Evolutionary conservation across 2,329 filamentous ascomycete genomes (phyloP), one percentile per base, ranked within the genome.

Genomic region (Didymella keratinophila): DNA sequence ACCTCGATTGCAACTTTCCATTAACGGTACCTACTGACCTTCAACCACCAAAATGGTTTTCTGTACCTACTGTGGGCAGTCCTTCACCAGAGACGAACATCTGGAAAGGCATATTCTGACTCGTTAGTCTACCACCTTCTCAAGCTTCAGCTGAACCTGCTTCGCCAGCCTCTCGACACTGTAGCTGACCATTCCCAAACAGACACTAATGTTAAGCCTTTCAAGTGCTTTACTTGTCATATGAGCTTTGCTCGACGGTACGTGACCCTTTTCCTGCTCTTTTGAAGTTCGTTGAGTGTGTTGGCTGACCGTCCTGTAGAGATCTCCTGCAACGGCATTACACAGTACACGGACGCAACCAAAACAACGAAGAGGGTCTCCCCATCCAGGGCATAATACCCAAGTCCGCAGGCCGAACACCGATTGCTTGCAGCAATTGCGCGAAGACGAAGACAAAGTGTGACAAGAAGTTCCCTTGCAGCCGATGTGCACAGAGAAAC

Each of bases 181-280:
- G 36, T 68, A 25, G 46, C 21, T 56, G 51, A 50, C 56, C 41
- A 58, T 46, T 25, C 7, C 18, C 27, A 23, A 56, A 10, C 64
- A 83, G 81, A 83, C 63, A 83, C 81, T 53, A 83, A 83, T 67
- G 80, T 83, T n/a, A 83, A 83, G 71, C 81, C 81, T 2, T 83
- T 82, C 77, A 83, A 83, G 73, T 83, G 81, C 71, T 82, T 81
- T 59, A 83, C 80, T 34, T 83, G 81, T 66, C 81, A 83, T 60
- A 83, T 83, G 81, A 83, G 81, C 57, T 83, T 83, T 66, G 81
- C 81, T 62, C 74, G 81, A 63, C 77, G 81, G 81, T 83, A 69
- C 56, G 79, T 76, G 18, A 14, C 36, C 36, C 41, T 34, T 18
- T 41, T 30, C 46, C 54, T 45, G 32, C 58, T 53, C 57, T 51